Evolutionary conservation across 2,329 filamentous ascomycete species (phyloP).

Genomic region (Thyridium curvatum): DNA sequence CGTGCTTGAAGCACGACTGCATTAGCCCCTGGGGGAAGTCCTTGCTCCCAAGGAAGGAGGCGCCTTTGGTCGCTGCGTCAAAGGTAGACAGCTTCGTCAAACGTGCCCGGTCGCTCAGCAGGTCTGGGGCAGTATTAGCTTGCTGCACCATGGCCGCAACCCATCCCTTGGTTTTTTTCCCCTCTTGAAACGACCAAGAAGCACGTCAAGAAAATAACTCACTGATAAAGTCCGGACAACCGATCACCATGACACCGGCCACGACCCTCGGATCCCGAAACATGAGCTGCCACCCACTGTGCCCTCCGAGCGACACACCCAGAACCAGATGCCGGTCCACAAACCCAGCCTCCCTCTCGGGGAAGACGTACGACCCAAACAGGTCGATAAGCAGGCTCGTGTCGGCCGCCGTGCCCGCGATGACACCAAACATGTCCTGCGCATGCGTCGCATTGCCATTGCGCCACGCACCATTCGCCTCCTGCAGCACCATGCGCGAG

Average conservation of each 20-base stretch:
- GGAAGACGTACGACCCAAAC: constrained; percentile 68
- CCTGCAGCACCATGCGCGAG: constrained; percentile 56
- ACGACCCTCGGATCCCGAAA: constrained; percentile 72
- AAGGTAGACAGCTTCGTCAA: constrained; percentile 60
- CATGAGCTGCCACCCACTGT: constrained; percentile 78
- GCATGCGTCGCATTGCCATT: constrained; percentile 76
- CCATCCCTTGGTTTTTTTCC: too few species aligned
- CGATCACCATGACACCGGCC: constrained; percentile 75
- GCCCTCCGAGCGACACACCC: constrained; percentile 81
- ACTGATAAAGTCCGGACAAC: constrained; percentile 82
- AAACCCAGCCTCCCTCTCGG: constrained; percentile 29
- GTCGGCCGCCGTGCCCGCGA: constrained; percentile 69
- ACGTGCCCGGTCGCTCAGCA: constrained; percentile 75
- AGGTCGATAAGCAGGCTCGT: constrained; percentile 70
- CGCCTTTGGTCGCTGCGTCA: constrained; percentile 50
- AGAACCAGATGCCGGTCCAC: constrained; percentile 66
- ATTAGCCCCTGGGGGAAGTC: constrained; percentile 72
- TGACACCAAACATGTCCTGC: constrained; percentile 82
- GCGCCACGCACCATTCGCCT: constrained; percentile 73
- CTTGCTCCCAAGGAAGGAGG: constrained; percentile 64
- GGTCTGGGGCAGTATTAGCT: constrained; percentile 16
- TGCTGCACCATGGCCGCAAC: not conserved
- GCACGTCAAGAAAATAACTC: constrained; percentile 16
- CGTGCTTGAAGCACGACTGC: constrained; percentile 54
- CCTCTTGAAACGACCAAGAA: too few species aligned